phyloP scores from a whole-genome alignment of 169 alveolate genomes.

The Plasmodium vinckei region DNA sequence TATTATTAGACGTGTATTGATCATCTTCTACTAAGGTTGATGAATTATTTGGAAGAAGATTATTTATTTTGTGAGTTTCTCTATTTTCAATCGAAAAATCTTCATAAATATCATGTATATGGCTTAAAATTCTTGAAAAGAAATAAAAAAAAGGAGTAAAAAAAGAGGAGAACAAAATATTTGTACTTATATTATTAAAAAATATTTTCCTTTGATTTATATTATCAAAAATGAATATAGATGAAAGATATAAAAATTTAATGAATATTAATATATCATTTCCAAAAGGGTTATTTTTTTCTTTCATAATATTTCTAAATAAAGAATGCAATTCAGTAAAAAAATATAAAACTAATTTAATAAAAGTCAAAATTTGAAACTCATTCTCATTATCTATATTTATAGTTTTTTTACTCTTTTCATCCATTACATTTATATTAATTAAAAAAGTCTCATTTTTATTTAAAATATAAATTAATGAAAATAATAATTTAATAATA shows the following conservation, averaged over 20 bases:
- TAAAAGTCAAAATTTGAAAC: slow-evolving; percentile 33
- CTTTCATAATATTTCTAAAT: slow-evolving; percentile 23
- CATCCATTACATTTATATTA: slow-evolving; percentile 27
- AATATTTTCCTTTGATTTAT: slow-evolving; percentile 24
- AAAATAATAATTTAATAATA: slow-evolving; percentile 39
- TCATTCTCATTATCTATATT: slow-evolving; percentile 30
- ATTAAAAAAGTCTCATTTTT: slow-evolving; percentile 44
- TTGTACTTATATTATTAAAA: slow-evolving; percentile 50
- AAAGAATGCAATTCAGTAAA: slow-evolving; percentile 46
- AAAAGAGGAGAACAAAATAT: slow-evolving; percentile 60
- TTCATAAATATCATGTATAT: slow-evolving; percentile 18
- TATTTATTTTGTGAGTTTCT: no score
- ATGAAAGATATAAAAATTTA: slow-evolving; percentile 51
- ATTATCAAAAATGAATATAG: slow-evolving; percentile 64
- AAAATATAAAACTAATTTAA: slow-evolving; percentile 47
- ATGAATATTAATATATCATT: slow-evolving; percentile 27
- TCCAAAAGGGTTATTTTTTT: slow-evolving; percentile 10
- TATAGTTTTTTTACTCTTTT: slow-evolving; percentile 2
- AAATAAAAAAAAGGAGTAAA: slow-evolving; percentile 70
- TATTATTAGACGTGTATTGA: neutral
- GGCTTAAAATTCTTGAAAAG: slow-evolving; percentile 20
- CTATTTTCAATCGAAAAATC: no score
- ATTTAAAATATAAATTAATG: slow-evolving; percentile 42
- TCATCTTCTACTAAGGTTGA: no score
- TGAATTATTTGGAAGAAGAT: no score